Evolutionary conservation across 352 stramenopile species (phyloP).

Genomic region (Hyaloperonospora arabidopsidis): DNA sequence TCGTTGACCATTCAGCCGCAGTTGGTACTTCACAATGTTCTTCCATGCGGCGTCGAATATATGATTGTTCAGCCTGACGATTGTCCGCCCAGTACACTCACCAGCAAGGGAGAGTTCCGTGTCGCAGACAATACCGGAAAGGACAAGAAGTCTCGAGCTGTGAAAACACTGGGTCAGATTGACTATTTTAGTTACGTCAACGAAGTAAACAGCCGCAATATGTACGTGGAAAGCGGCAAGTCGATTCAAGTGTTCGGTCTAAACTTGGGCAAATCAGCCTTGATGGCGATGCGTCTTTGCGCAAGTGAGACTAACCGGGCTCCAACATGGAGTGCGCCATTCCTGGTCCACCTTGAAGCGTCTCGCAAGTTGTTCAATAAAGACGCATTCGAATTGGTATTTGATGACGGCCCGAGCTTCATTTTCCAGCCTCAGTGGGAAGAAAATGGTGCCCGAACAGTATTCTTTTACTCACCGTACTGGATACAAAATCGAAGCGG

Average conservation of each 20-base stretch:
- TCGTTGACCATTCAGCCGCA: conserved; percentile 77
- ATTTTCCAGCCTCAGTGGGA: conserved; percentile 67
- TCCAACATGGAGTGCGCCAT: conserved; percentile 49
- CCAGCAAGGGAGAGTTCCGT: conserved; percentile 49
- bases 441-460: conserved; percentile 39
- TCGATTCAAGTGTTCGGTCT: conserved; percentile 77
- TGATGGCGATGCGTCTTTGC: conserved; percentile 75
- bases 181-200: conserved; percentile 74
- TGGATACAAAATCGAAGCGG: conserved; percentile 84
- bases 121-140: conserved; percentile 27
- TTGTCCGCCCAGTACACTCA: conserved; percentile 53
- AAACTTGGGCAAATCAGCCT: conserved; percentile 49
- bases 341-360: conserved; percentile 49
- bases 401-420: conserved; percentile 55
- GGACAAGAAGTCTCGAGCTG: conserved; percentile 35
- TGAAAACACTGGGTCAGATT: conserved; percentile 41
- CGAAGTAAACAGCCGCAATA: conserved; percentile 67
- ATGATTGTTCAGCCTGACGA: conserved; percentile 70
- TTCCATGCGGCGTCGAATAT: conserved; percentile 80
- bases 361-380: conserved; percentile 42
- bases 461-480: conserved; percentile 69
- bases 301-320: conserved; percentile 42
- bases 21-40: conserved; percentile 70
- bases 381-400: conserved; percentile 52
- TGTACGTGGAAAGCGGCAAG: conserved; percentile 75